A percentile compares a stretch with the other conserved stretches of the same genome.
phyloP scores from a whole-genome alignment of 2,329 filamentous ascomycete genomes.

The Penicillium sp. region DNA sequence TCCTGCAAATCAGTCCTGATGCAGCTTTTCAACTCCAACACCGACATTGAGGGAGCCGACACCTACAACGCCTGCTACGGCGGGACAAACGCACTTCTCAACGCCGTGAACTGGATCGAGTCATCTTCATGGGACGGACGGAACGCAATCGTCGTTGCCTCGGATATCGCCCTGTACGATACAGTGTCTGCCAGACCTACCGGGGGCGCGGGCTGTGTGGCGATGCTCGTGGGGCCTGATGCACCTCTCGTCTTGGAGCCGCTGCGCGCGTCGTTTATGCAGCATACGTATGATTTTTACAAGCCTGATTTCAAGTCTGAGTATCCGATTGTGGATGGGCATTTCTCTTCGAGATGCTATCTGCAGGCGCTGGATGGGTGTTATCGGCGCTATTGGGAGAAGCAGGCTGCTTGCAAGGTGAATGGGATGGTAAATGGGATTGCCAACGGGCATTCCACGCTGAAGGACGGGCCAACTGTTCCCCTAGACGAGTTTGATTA shows the following conservation, averaged over 20 bases:
- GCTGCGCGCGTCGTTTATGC: slow-evolving; percentile 76
- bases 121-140: slow-evolving; percentile 85
- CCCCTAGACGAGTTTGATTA: slow-evolving; percentile 80
- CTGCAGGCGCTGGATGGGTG: slow-evolving; percentile 75
- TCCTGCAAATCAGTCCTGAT: slow-evolving; percentile 86
- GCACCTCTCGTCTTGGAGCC: slow-evolving; percentile 76
- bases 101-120: slow-evolving; percentile 82
- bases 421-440: slow-evolving; percentile 52
- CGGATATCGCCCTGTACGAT: slow-evolving; percentile 82
- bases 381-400: slow-evolving; percentile 80
- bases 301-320: slow-evolving; percentile 86
- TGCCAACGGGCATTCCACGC: slow-evolving; percentile 49
- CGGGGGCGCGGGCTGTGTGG: slow-evolving; percentile 76
- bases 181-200: slow-evolving; percentile 81
- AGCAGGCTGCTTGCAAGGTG: slow-evolving; percentile 51
- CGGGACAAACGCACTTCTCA: slow-evolving; percentile 81
- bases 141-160: slow-evolving; percentile 75
- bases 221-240: slow-evolving; percentile 75
- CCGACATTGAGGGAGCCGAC: slow-evolving; percentile 80
- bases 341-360: slow-evolving; percentile 82
- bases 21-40: slow-evolving; percentile 78
- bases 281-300: slow-evolving; percentile 87
- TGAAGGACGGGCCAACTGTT: slow-evolving; percentile 34
- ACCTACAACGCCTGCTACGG: slow-evolving; percentile 85
- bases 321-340: slow-evolving; percentile 82